phyloP scores from a whole-genome alignment of 192 early-diverging fungal genomes.

The Backusella circina region DNA sequence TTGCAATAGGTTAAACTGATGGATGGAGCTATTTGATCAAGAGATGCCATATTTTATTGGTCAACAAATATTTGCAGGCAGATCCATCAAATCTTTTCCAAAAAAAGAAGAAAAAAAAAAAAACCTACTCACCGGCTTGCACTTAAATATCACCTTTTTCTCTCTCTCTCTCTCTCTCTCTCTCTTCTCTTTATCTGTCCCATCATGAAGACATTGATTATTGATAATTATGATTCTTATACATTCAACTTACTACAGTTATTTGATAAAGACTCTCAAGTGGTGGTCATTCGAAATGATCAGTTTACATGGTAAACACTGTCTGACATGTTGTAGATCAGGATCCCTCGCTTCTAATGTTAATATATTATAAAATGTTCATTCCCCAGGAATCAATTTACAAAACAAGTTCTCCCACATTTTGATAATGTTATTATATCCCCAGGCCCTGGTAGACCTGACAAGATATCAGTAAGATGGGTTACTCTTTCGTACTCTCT shows the following conservation, averaged over 20 bases:
- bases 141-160: background rate
- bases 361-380: background rate
- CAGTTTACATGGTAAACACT: slow-evolving; percentile 77
- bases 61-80: background rate
- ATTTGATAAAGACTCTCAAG: slow-evolving; percentile 43
- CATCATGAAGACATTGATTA: slow-evolving; percentile 64
- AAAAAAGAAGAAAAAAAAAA: background rate
- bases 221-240: slow-evolving; percentile 98
- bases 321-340: background rate
- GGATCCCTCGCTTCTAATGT: background rate
- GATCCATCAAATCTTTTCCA: slow-evolving; percentile 3
- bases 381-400: slow-evolving; percentile 47
- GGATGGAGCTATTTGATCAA: background rate
- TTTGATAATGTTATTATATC: slow-evolving; percentile 92
- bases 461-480: slow-evolving; percentile 40
- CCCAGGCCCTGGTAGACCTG: slow-evolving; percentile 90
- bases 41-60: background rate
- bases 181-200: no score
- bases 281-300: slow-evolving; percentile 90
- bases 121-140: no score
- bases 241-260: slow-evolving; percentile 93
- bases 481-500: background rate
- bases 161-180: no score
- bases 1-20: background rate
- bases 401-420: slow-evolving; percentile 63